Base-by-base conservation (phyloP, 2,329 filamentous ascomycete species). In the Alternaria solani region DNA sequence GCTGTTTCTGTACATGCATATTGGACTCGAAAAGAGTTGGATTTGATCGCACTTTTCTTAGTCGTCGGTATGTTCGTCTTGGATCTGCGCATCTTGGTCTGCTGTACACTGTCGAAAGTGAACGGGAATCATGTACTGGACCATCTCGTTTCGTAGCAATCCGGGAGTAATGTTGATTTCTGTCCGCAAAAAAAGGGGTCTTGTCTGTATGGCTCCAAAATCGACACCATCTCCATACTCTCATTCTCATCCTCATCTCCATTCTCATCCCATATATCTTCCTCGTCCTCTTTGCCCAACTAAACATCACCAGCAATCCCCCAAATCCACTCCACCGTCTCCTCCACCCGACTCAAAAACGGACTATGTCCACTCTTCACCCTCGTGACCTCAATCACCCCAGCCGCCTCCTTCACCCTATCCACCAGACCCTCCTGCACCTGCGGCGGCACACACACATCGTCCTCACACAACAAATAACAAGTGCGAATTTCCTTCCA, bases 301-400 rank as follows among this genome's bases (percentile, higher is more conserved):
- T 41, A 47, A 2, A 51, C 6, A 47, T 59, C 73, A 55, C 64
- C 76, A 57, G 68, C 61, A 16, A 71, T 70, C 51, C 64, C 59
- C 57, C 65, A 57, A 47, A 81, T 67, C 58, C 74, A 72, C 14
- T 61, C 67, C 4, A 75, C 79, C 51, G 77, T 67, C 48, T 72
- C 72, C 46, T 72, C 73, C 0, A 78, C 75, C 67, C 69, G 75
- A 34, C 76, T 79, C 64, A 82, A 58, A 62, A 81, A 83, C 18
- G 80, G 81, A 63, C 77, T 80, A 65, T 83, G 81, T 1, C 77
- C 74, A 14, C 64, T 67, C 57, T 78, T 71, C 5, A 77, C 52
- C 20, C 71, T 76, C 53, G 74, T 73, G 5, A 76, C 70, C 38
- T 70, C 69, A 18, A 78, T 63, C 1, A 74, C 66, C 0, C 61